Base-by-base conservation (phyloP, 176 grass and related monocot genomes). In the Hsuehochloa calcarea region DNA sequence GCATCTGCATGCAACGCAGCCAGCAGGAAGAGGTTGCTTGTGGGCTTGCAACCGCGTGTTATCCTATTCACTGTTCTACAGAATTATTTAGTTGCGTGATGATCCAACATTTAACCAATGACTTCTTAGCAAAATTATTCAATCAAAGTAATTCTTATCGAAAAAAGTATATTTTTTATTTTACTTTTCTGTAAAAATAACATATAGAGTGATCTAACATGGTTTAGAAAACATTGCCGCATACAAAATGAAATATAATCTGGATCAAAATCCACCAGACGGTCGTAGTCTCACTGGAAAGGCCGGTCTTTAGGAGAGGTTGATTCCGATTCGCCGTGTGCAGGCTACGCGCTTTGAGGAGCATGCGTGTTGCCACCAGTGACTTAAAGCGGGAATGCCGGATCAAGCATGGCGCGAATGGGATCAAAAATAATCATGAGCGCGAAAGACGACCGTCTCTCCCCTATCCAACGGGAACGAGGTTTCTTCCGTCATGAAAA, bases 371-470 rank as follows among this genome's bases (percentile, higher is more conserved):
- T 16, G 49, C 54, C 54, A n/a, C 19, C 31, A 3, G 19, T 56
- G 29, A 34, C 65, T 67, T 68, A 19, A n/a, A 39, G 67, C 82
- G 51, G 65, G 65, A 69, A 61, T 23, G 54, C 75, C 20, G 84
- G 84, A 86, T 71, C 75, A 66, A 49, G 47, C 63, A 60, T 10
- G 23, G n/a, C 13, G 16, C 70, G 12, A 40, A 14, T 13, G 14
- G 45, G 47, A 5, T 3, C 4, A 66, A 84, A 39, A 65, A 34
- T 1, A 11, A 4, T 65, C 31, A 7, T 4, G 38, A 23, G 40
- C 19, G 27, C 12, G 9, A 38, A 26, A 51, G 45, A 27, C 11
- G 29, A 68, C 29, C 63, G 51, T 25, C 14, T 25, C 14, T 50
- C 43, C 41, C 0, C 10, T 3, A 9, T 11, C 80, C 40, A 61